Conservation (phyloP, 129 eudicot species). For the Flaveria linearis region DNA sequence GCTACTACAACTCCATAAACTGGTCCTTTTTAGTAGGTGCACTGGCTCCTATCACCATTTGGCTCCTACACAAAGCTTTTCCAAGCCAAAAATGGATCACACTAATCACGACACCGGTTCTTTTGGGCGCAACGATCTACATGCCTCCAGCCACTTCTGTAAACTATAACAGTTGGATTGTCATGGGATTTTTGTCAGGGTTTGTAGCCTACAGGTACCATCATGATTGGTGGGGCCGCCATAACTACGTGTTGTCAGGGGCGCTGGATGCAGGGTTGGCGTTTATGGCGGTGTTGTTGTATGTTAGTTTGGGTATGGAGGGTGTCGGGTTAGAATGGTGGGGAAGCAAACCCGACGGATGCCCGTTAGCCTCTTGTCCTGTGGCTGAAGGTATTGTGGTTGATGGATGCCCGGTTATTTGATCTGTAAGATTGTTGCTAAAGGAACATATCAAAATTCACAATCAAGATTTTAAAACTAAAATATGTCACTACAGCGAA, state of each 20-base stretch:
- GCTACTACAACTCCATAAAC: conserved; percentile 71
- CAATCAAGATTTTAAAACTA: not conserved
- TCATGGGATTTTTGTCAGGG: conserved; percentile 70
- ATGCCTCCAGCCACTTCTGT: conserved; percentile 95
- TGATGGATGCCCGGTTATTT: conserved; percentile 58
- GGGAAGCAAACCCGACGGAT: conserved; percentile 62
- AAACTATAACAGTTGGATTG: conserved; percentile 77
- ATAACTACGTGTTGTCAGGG: conserved; percentile 75
- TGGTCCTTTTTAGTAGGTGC: conserved; percentile 82
- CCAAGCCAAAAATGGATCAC: conserved; percentile 65
- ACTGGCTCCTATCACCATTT: conserved; percentile 59
- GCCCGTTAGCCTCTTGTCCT: conserved; percentile 77
- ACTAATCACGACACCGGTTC: conserved; percentile 53
- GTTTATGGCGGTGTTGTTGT: conserved; percentile 68
- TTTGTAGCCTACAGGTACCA: conserved; percentile 63
- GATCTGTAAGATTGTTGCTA: not conserved
- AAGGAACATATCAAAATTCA: not conserved
- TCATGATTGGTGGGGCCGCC: conserved; percentile 73
- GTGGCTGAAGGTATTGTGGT: conserved; percentile 61
- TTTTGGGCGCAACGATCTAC: conserved; percentile 54
- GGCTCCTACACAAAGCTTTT: conserved; percentile 64
- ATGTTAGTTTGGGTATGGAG: conserved; percentile 57
- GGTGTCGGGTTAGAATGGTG: conserved; percentile 69
- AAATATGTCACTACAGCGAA: not conserved
- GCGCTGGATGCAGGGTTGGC: conserved; percentile 89